Evolutionary conservation across 2,329 filamentous ascomycete genomes (phyloP), one percentile per base, ranked within the genome.

Genomic region (Colletotrichum euphorbiae): DNA sequence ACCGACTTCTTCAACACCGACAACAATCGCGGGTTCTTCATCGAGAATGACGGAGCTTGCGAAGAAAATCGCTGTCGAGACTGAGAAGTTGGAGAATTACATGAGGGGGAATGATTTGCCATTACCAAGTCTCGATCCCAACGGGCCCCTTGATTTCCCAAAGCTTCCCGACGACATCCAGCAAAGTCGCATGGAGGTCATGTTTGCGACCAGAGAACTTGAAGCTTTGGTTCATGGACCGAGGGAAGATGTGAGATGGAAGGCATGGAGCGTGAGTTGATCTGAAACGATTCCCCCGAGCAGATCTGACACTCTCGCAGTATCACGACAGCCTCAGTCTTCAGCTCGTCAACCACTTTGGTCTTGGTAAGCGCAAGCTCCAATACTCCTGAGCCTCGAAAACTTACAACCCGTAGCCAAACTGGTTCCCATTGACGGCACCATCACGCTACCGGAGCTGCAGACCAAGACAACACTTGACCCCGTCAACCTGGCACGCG

Each of bases 301-400:
- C 42, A 4, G 15, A 4, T 57, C 71, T 75, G 21, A 75, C 52
- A 13, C 31, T 12, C 21, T 24, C 19, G 17, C 70, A 87, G 84
- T 85, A 81, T 69, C 77, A 86, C 67, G 82, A 86, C 62, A 81
- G 81, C 1, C 75, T 87, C 21, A 84, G 83, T 56, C 77, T 87
- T 12, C 80, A 84, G 60, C 77, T 85, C 13, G 78, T 87, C 62
- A 85, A 85, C 72, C 80, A 81, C 69, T 87, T 82, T 69, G 80
- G 77, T 21, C 81, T 87, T 36, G 82, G 84, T 86, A 78, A 70
- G 74, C 43, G 19, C 19, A 12, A 28, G 15, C 1, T 43, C 2
- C 36, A 3, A 15, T 24, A 21, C 24, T 43, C 12, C 6, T 3
- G 21, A 11, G n/a, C 12, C 6, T 11, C 4, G 31, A 8, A 50